Percentiles rank a stretch among this genome's conserved stretches.
Evolutionary conservation across 192 early-diverging fungal genomes (phyloP).

Genomic region (Coemansia asiatica): DNA sequence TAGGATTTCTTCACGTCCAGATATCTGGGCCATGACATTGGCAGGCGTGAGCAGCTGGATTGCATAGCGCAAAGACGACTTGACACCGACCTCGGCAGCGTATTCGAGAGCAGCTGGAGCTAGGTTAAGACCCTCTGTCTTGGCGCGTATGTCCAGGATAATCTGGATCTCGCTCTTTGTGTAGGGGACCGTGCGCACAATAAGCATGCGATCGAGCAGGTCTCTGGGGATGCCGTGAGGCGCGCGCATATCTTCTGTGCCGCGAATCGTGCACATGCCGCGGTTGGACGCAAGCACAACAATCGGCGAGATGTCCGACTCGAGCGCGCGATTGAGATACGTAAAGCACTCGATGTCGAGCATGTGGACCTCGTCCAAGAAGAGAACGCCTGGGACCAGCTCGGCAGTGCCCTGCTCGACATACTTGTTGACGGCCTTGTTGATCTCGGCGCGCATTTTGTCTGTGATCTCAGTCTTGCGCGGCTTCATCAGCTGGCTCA

Average conservation of each 20-base stretch:
- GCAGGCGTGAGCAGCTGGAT: conserved; percentile 95
- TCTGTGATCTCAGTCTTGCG: conserved; percentile 99
- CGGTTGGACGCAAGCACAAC: conserved; percentile 98
- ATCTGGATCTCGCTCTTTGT: conserved; percentile 83
- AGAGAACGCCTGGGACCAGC: conserved; percentile 95
- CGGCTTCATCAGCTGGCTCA: conserved; percentile 98
- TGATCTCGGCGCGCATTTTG: conserved; percentile 96
- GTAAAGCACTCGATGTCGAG: conserved; percentile 99
- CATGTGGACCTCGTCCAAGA: conserved; percentile 99
- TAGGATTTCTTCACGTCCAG: conserved; percentile 77
- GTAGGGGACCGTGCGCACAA: conserved; percentile 94
- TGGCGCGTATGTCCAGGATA: conserved; percentile 92
- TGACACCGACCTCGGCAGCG: conserved; percentile 82
- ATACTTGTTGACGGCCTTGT: conserved; percentile 98
- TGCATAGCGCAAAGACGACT: conserved; percentile 89
- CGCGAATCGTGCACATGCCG: conserved; percentile 83
- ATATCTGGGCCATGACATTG: conserved; percentile 81
- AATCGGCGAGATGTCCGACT: conserved; percentile 92
- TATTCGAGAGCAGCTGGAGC: conserved; percentile 74
- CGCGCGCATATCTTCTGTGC: conserved; percentile 71
- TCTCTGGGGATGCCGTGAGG: conserved; percentile 97
- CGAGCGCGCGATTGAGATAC: conserved; percentile 96
- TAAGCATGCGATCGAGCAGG: conserved; percentile 91
- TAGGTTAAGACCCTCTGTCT: conserved; percentile 81
- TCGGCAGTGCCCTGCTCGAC: conserved; percentile 98